Conservation (phyloP, 2,329 filamentous ascomycete genomes). For the Magnaporthiopsis rhizophila region DNA sequence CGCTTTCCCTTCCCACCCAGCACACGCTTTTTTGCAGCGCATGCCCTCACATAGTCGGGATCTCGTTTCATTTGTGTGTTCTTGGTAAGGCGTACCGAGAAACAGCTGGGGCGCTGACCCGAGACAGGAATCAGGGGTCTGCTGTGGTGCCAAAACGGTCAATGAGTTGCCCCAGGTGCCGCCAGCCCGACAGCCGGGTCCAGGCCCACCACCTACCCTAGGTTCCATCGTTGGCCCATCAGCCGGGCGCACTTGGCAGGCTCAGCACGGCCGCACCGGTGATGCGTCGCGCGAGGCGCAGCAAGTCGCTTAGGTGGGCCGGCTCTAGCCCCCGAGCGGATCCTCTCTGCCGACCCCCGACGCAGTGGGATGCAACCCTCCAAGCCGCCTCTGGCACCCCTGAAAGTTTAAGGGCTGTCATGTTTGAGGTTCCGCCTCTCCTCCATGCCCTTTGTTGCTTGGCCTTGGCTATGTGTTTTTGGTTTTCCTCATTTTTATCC, state of each 20-base stretch:
- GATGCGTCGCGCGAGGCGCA: neutral
- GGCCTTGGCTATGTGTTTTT: neutral
- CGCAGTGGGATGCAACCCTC: neutral
- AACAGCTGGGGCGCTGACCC: neutral
- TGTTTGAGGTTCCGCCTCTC: neutral
- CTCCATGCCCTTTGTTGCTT: neutral
- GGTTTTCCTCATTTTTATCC: neutral
- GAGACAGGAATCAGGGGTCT: neutral
- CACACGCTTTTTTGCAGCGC: neutral
- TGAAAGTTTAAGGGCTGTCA: conserved; percentile 4
- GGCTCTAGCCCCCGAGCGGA: neutral
- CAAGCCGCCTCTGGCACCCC: conserved; percentile 1
- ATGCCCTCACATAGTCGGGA: neutral
- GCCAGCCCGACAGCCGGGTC: too few relatives aligned
- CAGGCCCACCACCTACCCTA: too few relatives aligned
- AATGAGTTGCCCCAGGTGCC: too few relatives aligned
- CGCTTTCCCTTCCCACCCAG: too few relatives aligned
- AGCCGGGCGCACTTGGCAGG: neutral
- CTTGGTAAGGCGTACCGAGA: neutral
- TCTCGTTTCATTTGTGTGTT: neutral
- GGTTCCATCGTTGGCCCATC: neutral
- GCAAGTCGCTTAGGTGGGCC: neutral
- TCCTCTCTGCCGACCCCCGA: neutral
- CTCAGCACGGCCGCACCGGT: neutral
- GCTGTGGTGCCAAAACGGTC: too few relatives aligned